A percentile compares a stretch with the other conserved stretches of the same genome.
Conservation (phyloP, 352 stramenopile genomes). For the Blastocystis hominis region DNA sequence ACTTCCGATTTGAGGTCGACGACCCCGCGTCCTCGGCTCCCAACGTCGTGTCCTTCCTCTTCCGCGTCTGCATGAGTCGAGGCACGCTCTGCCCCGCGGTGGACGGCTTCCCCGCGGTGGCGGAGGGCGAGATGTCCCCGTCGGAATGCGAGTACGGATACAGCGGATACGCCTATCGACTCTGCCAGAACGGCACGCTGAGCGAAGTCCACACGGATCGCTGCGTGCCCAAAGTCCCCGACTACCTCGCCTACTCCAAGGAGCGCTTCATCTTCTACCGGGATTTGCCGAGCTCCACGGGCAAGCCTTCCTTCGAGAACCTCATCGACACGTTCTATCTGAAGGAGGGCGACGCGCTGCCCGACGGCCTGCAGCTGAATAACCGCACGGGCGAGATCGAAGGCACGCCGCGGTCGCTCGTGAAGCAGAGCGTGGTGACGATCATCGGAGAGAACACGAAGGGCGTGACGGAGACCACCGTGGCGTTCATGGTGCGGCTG, state of each 20-base stretch:
- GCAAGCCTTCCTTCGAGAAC: not conserved
- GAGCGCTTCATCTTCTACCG: not conserved
- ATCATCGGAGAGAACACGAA: not conserved
- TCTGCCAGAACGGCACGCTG: not conserved
- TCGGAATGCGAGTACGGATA: not conserved
- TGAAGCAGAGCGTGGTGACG: not conserved
- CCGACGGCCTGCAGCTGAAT: not conserved
- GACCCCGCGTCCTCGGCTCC: not conserved
- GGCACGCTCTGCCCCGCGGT: not conserved
- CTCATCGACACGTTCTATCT: not conserved
- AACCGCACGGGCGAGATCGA: not conserved
- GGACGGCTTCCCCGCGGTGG: not conserved
- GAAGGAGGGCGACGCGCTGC: not conserved
- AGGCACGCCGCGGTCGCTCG: not conserved
- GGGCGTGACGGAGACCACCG: not conserved
- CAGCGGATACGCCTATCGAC: constrained; percentile 19
- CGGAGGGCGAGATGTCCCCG: not conserved
- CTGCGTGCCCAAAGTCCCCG: not conserved
- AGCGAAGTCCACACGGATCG: not conserved
- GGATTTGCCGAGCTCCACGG: not conserved
- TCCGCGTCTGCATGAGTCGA: not conserved
- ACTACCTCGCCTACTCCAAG: not conserved
- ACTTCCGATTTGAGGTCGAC: not conserved
- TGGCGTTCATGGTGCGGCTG: not conserved
- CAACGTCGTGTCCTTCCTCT: not conserved